Conservation (phyloP, 129 eudicot genomes). For the Mikania micrantha region DNA sequence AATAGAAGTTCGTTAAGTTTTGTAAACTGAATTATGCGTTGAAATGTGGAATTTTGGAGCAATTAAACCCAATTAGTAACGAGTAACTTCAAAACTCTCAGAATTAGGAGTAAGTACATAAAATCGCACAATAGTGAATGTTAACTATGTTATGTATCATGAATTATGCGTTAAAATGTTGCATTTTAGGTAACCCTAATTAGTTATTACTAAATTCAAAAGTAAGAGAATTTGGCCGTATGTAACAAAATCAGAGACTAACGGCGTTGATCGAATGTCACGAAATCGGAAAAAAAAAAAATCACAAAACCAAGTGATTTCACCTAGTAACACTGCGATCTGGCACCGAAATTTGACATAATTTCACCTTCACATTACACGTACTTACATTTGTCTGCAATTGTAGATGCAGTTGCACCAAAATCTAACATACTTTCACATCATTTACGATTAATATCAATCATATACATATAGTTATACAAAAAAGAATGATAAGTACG, state of each 20-base stretch:
- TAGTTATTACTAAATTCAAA: not conserved
- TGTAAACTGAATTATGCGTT: not conserved
- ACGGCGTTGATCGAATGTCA: too few species aligned
- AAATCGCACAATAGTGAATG: not conserved
- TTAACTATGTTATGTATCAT: not conserved
- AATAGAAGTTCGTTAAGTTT: not conserved
- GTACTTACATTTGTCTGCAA: not conserved
- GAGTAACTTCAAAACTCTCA: not conserved
- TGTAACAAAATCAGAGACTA: not conserved
- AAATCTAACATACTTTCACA: not conserved
- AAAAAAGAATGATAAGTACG: not conserved
- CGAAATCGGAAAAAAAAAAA: too few species aligned
- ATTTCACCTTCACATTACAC: not conserved
- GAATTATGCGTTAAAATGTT: not conserved
- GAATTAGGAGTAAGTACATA: not conserved
- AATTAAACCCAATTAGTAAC: not conserved
- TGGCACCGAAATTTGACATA: not conserved
- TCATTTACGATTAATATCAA: not conserved
- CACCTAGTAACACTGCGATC: not conserved
- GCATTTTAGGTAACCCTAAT: not conserved
- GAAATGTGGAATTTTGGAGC: not conserved
- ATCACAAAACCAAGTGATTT: not conserved
- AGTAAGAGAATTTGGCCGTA: not conserved
- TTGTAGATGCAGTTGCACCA: not conserved
- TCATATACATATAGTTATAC: not conserved